phyloP scores from a whole-genome alignment of 2,329 filamentous ascomycete genomes.

The Sarocladium brachiariae region DNA sequence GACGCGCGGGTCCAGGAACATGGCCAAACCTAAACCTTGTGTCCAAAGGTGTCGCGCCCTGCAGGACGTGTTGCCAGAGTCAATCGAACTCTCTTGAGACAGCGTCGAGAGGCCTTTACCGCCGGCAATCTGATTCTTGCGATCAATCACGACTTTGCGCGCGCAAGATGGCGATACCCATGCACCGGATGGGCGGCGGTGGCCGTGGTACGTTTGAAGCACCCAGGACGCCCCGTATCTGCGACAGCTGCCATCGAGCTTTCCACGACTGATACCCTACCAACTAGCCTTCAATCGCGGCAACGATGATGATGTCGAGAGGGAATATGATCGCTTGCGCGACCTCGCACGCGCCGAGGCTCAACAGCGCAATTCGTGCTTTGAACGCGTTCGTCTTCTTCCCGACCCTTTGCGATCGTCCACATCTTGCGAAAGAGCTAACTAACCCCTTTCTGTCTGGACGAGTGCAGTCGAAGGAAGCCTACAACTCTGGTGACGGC shows the following conservation, averaged over 20 bases:
- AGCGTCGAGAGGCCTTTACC: too few relatives aligned
- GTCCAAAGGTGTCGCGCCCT: not conserved
- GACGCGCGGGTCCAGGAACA: not conserved
- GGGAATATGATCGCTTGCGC: constrained; percentile 87
- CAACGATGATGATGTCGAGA: constrained; percentile 61
- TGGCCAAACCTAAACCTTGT: not conserved
- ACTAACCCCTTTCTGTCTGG: too few relatives aligned
- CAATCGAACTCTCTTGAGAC: too few relatives aligned
- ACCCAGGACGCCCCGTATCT: not conserved
- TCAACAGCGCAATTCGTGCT: constrained; percentile 68
- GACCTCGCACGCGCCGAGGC: constrained; percentile 77
- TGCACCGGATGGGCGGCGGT: constrained; percentile 39
- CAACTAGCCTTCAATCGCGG: constrained; percentile 66
- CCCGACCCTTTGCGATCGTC: not conserved
- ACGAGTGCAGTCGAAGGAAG: constrained; percentile 56
- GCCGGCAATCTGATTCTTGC: not conserved
- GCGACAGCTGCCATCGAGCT: not conserved
- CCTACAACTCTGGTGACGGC: constrained; percentile 78
- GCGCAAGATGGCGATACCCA: constrained; percentile 31
- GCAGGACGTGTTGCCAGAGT: not conserved
- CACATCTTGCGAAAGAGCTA: not conserved
- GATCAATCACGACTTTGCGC: not conserved
- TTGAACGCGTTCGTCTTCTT: constrained; percentile 52
- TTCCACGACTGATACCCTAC: constrained; percentile 10
- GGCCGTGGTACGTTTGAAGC: constrained; percentile 25